Conservation (phyloP, 208 protist species). For the Acanthamoeba castellanii region DNA sequence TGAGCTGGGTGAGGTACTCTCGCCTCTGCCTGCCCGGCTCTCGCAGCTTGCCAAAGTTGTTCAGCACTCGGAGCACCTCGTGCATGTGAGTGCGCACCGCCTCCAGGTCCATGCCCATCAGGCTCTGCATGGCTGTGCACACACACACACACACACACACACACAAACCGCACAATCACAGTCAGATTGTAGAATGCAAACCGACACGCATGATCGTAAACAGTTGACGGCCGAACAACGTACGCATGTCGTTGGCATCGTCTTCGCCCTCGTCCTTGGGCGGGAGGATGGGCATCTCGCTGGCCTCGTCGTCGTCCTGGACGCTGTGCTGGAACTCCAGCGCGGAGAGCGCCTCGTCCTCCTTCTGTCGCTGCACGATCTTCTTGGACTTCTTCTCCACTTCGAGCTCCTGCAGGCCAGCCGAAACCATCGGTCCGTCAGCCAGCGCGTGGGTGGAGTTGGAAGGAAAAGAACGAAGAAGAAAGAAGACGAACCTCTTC, state of each 20-base stretch:
- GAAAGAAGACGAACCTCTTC: conserved; percentile 45
- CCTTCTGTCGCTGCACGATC: conserved; percentile 68
- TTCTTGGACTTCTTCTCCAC: conserved; percentile 58
- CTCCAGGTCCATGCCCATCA: conserved; percentile 80
- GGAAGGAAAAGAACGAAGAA: not conserved
- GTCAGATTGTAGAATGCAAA: too few relatives aligned
- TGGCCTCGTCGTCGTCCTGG: conserved; percentile 30
- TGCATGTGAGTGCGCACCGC: conserved; percentile 92
- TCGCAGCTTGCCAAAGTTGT: conserved; percentile 90
- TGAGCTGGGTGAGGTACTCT: conserved; percentile 96
- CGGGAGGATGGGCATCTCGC: conserved; percentile 78
- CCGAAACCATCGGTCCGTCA: too few relatives aligned
- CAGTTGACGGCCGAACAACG: not conserved
- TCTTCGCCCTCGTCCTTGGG: conserved; percentile 74
- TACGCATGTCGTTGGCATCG: not conserved
- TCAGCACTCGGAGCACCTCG: conserved; percentile 94
- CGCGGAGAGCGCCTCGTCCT: not conserved
- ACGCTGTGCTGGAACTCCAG: conserved; percentile 13
- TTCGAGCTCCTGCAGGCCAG: conserved; percentile 46
- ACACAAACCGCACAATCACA: too few relatives aligned
- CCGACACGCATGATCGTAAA: not conserved
- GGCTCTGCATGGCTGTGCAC: not conserved
- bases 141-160: too few relatives aligned
- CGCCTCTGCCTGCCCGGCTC: conserved; percentile 90
- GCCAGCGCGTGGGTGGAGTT: too few relatives aligned